A percentile compares a stretch with the other conserved stretches of the same genome.
phyloP scores from a whole-genome alignment of 176 grass and related monocot genomes.

The Elymus sibiricus region DNA sequence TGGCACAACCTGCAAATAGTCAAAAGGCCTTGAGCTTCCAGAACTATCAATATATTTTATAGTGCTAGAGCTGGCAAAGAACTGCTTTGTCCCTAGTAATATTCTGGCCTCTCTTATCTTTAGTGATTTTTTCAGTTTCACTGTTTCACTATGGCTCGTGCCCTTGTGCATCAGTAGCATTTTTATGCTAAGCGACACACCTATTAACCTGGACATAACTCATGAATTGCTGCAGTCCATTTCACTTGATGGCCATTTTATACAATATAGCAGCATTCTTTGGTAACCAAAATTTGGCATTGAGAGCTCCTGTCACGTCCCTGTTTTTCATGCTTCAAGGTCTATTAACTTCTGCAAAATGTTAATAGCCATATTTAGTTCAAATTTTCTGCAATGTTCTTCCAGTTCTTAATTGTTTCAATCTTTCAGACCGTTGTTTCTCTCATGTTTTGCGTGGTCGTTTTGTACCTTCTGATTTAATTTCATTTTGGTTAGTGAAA shows the following conservation, averaged over 20 bases:
- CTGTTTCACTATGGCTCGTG: not conserved
- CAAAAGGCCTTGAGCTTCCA: not conserved
- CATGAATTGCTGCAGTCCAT: not conserved
- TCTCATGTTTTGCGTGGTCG: not conserved
- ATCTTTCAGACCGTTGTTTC: not conserved
- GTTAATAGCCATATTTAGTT: not conserved
- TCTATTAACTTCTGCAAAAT: not conserved
- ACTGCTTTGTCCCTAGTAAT: not conserved
- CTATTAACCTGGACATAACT: not conserved
- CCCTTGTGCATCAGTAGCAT: not conserved
- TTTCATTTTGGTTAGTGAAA: not conserved
- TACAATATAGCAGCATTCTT: not conserved
- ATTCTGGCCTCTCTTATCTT: not conserved
- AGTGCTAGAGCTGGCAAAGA: not conserved
- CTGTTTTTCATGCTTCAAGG: conserved; percentile 8
- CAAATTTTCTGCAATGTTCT: not conserved
- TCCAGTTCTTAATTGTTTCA: not conserved
- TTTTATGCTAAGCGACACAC: not conserved
- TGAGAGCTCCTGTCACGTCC: not conserved
- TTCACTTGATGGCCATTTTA: conserved; percentile 14
- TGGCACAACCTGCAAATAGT: not conserved
- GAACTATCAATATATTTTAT: not conserved
- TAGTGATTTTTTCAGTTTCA: not conserved
- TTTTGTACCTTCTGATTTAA: not conserved
- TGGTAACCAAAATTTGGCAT: not conserved